phyloP scores from a whole-genome alignment of 108 stramenopile genomes.

The Cyclotella atomus region DNA sequence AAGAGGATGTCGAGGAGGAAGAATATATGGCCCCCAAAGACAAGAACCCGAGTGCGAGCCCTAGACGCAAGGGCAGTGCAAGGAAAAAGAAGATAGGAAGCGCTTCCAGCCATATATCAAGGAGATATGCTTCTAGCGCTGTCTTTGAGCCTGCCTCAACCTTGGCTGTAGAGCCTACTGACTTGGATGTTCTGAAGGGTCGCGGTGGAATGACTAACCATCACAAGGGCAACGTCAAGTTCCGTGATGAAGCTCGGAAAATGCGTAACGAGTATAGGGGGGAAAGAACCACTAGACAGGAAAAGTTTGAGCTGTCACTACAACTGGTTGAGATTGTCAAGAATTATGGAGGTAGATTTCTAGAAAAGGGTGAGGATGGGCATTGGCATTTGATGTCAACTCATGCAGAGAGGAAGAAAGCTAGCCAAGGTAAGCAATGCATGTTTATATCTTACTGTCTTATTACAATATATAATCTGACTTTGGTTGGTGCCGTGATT shows the following conservation, averaged over 20 bases:
- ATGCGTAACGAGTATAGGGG: conserved; percentile 19
- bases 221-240: conserved; percentile 32
- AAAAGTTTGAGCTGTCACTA: conserved; percentile 28
- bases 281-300: conserved; percentile 7
- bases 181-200: conserved; percentile 28
- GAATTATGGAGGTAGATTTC: conserved; percentile 46
- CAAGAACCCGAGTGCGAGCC: too few species aligned
- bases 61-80: too few species aligned
- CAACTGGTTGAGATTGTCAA: conserved; percentile 28
- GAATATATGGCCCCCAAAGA: too few species aligned
- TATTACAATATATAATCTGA: too few species aligned
- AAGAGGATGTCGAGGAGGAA: too few species aligned
- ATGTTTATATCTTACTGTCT: too few species aligned
- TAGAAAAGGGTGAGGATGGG: conserved; percentile 35
- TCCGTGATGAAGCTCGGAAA: conserved; percentile 36
- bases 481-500: background rate
- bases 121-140: too few species aligned
- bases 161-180: conserved; percentile 9
- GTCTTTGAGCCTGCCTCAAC: too few species aligned
- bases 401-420: conserved; percentile 40
- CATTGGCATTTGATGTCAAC: conserved; percentile 39
- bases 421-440: conserved; percentile 45
- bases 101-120: too few species aligned
- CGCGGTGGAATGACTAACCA: conserved; percentile 42
- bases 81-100: too few species aligned